Conservation (phyloP, 140 eudicot species). For the Bidens hawaiensis region DNA sequence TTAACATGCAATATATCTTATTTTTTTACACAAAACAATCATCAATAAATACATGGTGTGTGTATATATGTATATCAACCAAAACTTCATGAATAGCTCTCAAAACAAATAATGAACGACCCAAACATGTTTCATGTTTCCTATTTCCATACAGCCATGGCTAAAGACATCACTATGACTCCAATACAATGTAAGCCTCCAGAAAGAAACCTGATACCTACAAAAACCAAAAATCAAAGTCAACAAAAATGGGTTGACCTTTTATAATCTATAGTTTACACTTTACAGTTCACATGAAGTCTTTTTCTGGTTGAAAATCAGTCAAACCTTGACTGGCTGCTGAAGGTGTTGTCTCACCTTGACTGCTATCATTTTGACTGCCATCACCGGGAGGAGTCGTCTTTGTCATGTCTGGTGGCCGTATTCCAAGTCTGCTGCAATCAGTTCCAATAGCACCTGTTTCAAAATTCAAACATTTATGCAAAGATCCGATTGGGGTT, state of each 20-base stretch:
- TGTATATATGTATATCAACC: background rate
- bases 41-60: background rate
- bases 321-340: slow-evolving; percentile 15
- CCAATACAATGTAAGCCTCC: slow-evolving; percentile 30
- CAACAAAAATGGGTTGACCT: slow-evolving; percentile 15
- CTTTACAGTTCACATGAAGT: background rate
- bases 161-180: slow-evolving; percentile 16
- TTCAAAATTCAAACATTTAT: slow-evolving; percentile 3
- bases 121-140: background rate
- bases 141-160: slow-evolving; percentile 24
- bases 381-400: slow-evolving; percentile 6
- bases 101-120: slow-evolving; percentile 2
- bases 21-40: background rate
- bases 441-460: slow-evolving; percentile 33
- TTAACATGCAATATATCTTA: background rate
- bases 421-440: slow-evolving; percentile 31
- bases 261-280: background rate
- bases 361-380: slow-evolving; percentile 5
- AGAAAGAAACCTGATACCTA: slow-evolving; percentile 20
- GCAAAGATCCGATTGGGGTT: background rate
- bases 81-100: background rate
- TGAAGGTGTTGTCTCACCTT: slow-evolving; percentile 3
- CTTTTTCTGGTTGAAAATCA: background rate
- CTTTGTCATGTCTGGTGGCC: slow-evolving; percentile 8
- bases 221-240: slow-evolving; percentile 10